phyloP scores from a whole-genome alignment of 2,329 filamentous ascomycete genomes.

The Diaporthe amygdali region DNA sequence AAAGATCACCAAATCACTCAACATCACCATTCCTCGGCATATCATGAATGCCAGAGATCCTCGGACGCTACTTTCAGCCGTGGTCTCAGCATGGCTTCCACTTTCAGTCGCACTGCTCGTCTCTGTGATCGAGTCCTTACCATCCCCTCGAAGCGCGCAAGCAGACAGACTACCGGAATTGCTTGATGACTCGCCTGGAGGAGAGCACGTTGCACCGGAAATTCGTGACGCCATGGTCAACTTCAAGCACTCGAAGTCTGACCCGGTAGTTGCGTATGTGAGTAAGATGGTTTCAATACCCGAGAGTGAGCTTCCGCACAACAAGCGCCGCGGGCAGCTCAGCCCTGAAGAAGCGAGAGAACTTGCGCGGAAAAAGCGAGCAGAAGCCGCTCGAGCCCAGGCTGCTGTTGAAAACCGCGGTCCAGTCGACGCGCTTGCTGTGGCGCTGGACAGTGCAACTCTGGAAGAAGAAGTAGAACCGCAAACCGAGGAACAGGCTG shows the following conservation, averaged over 20 bases:
- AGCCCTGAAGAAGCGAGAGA: conserved; percentile 91
- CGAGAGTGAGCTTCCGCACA: conserved; percentile 88
- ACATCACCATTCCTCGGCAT: conserved; percentile 83
- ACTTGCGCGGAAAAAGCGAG: conserved; percentile 84
- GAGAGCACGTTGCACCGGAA: conserved; percentile 68
- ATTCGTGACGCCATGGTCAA: conserved; percentile 82
- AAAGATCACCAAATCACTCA: conserved; percentile 93
- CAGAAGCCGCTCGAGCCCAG: conserved; percentile 83
- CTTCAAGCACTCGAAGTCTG: conserved; percentile 73
- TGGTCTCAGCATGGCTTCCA: conserved; percentile 91
- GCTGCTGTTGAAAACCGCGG: conserved; percentile 54
- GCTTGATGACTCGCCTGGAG: conserved; percentile 79
- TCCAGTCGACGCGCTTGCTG: conserved; percentile 60
- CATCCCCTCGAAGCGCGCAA: conserved; percentile 82
- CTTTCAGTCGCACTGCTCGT: conserved; percentile 91
- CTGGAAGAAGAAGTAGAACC: conserved; percentile 58
- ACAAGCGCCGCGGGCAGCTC: conserved; percentile 78
- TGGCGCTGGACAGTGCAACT: conserved; percentile 65
- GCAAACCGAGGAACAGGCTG: conserved; percentile 55
- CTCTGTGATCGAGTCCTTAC: conserved; percentile 90
- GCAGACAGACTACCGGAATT: conserved; percentile 79
- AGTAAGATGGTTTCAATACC: conserved; percentile 98
- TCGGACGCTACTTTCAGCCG: conserved; percentile 79
- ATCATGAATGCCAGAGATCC: conserved; percentile 84
- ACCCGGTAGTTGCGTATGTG: conserved; percentile 90